Evolutionary conservation across 2,329 filamentous ascomycete genomes (phyloP).

Genomic region (Cryphonectria carpinicola): DNA sequence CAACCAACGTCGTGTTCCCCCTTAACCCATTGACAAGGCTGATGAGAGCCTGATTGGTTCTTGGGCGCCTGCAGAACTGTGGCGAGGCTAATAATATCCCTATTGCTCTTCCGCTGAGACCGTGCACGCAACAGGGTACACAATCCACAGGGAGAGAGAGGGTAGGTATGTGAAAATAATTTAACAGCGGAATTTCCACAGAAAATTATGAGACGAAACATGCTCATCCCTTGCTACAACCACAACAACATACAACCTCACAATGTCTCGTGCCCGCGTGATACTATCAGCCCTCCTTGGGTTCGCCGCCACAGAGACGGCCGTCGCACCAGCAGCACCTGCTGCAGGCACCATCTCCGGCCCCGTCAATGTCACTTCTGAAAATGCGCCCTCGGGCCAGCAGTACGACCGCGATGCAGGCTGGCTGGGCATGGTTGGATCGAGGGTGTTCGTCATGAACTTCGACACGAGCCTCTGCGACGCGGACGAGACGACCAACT

Average conservation of each 20-base stretch:
- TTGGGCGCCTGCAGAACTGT: neutral
- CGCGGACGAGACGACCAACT: constrained; percentile 1
- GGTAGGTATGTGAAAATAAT: neutral
- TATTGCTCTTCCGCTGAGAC: neutral
- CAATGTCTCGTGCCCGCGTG: neutral
- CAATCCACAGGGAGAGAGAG: neutral
- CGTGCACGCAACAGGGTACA: neutral
- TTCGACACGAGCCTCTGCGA: constrained; percentile 8
- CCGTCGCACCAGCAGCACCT: neutral
- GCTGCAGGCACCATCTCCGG: neutral
- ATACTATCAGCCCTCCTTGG: neutral
- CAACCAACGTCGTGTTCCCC: neutral
- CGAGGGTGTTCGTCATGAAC: constrained; percentile 9
- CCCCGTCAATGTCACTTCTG: constrained; percentile 1
- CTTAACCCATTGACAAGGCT: neutral
- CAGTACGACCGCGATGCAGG: constrained; percentile 9
- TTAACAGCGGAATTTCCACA: neutral
- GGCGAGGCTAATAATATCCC: neutral
- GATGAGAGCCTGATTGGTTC: neutral
- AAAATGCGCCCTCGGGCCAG: neutral
- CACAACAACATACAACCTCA: neutral
- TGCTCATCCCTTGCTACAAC: neutral
- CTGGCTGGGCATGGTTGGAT: neutral
- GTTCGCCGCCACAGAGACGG: neutral
- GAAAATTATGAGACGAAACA: neutral